Conservation (phyloP, 495 filamentous ascomycete genomes). For the Aspergillus sclerotiicarbonarius region DNA sequence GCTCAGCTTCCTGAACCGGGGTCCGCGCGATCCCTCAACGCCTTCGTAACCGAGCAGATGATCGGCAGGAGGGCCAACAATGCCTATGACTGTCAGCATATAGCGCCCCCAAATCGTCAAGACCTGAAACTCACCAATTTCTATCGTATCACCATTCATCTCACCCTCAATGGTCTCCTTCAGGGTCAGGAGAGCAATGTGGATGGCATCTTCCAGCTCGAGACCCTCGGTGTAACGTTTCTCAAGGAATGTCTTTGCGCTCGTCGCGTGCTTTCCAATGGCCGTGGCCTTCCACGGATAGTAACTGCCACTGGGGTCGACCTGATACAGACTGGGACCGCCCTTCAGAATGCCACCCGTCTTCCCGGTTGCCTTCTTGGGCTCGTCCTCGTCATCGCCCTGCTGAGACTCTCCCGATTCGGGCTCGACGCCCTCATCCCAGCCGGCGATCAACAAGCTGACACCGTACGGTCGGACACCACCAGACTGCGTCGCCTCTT, state of each 20-base stretch:
- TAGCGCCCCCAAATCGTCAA: background rate
- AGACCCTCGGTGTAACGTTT: slow-evolving; percentile 97
- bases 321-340: slow-evolving; percentile 95
- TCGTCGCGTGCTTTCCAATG: slow-evolving; percentile 97
- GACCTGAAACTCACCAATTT: slow-evolving; percentile 70
- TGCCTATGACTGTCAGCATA: slow-evolving; percentile 55
- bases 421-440: slow-evolving; percentile 94
- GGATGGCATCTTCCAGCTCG: slow-evolving; percentile 96
- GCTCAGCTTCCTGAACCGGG: slow-evolving; percentile 92
- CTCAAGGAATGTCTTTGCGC: slow-evolving; percentile 97
- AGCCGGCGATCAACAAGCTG: slow-evolving; percentile 89
- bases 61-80: slow-evolving; percentile 91
- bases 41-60: slow-evolving; percentile 91
- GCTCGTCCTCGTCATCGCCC: slow-evolving; percentile 55
- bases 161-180: slow-evolving; percentile 99
- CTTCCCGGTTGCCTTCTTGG: slow-evolving; percentile 70
- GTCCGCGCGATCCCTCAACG: slow-evolving; percentile 83
- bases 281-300: slow-evolving; percentile 99
- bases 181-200: slow-evolving; percentile 94
- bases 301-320: slow-evolving; percentile 94
- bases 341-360: slow-evolving; percentile 95
- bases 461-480: slow-evolving; percentile 99
- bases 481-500: slow-evolving; percentile 96
- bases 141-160: slow-evolving; percentile 98
- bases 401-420: slow-evolving; percentile 56